Evolutionary conservation across 2,329 filamentous ascomycete genomes (phyloP), one percentile per base, ranked within the genome.

Genomic region (Penicillium brasilianum): DNA sequence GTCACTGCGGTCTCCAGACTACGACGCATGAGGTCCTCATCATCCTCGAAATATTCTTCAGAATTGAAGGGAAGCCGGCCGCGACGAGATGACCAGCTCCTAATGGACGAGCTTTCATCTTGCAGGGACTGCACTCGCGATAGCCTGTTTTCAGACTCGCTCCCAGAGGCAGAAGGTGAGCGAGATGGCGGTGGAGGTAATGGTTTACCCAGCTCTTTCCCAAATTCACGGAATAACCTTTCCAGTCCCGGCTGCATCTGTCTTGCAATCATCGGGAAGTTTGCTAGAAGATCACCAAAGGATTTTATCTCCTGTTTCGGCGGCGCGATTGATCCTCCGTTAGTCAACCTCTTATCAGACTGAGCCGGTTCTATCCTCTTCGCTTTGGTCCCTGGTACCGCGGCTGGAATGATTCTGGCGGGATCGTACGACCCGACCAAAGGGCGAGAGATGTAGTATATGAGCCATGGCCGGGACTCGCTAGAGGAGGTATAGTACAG

Each of bases 181-280:
- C 74, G 71, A 32, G 79, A 81, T 22, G 84, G 90, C 1, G 90
- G 90, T 16, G 90, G 89, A 2, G 92, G 92, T 6, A 96, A 77
- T 6, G 92, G 92, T 71, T 91, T 93, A 66, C 96, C 91, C 67
- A 97, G 89, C 57, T 94, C 90, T 48, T 87, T 87, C 6, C 88
- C 89, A 74, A 99, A 98, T 69, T 98, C 93, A 62, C 90, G 88
- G 72, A 98, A 97, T 28, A 98, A 80, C 71, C 89, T 89, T 72
- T 99, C 94, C 36, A 99, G 79, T 0, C 95, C 95, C 1, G 90
- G 87, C 69, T 97, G 93, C 93, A 99, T 97, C 77, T 99, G 95
- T 61, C 92, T 87, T 25, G 93, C 93, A 69, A 99, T 98, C 86
- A 96, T 91, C 1, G 95, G 95, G 67, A 98, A 99, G 69, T 93